Percentiles rank a stretch among this genome's conserved stretches.
Conservation (phyloP, 148 eudicot species). For the Cornus florida region DNA sequence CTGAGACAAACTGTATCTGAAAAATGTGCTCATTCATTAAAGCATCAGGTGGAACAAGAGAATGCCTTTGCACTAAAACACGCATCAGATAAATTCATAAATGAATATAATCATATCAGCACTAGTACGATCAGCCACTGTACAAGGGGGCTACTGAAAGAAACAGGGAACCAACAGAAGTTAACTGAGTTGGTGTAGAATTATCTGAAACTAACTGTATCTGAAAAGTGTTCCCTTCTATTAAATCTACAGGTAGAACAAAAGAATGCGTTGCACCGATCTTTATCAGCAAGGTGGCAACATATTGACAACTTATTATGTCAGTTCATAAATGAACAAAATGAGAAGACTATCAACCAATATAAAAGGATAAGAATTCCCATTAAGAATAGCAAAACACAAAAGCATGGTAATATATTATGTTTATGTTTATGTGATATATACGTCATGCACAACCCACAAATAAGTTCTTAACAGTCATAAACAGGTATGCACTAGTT, state of each 20-base stretch:
- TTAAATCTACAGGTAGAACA: neutral
- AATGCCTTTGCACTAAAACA: neutral
- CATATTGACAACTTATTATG: neutral
- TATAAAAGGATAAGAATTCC: neutral
- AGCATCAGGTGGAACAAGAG: no score
- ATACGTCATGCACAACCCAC: neutral
- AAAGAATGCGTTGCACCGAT: neutral
- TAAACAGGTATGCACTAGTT: neutral
- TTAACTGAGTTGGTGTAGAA: neutral
- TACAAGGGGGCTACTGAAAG: neutral
- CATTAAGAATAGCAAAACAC: neutral
- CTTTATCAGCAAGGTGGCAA: constrained; percentile 1
- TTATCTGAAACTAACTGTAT: neutral
- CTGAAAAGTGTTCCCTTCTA: neutral
- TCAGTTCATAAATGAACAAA: neutral
- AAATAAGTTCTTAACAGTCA: neutral
- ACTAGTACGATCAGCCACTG: neutral
- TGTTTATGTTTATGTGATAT: neutral
- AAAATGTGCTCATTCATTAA: no score
- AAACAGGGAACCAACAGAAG: neutral
- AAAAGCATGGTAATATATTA: neutral
- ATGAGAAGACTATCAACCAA: neutral
- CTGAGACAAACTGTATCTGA: no score
- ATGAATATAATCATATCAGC: neutral
- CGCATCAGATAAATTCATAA: neutral